phyloP scores from a whole-genome alignment of 2,329 filamentous ascomycete species.

The Epichloe hybrida region DNA sequence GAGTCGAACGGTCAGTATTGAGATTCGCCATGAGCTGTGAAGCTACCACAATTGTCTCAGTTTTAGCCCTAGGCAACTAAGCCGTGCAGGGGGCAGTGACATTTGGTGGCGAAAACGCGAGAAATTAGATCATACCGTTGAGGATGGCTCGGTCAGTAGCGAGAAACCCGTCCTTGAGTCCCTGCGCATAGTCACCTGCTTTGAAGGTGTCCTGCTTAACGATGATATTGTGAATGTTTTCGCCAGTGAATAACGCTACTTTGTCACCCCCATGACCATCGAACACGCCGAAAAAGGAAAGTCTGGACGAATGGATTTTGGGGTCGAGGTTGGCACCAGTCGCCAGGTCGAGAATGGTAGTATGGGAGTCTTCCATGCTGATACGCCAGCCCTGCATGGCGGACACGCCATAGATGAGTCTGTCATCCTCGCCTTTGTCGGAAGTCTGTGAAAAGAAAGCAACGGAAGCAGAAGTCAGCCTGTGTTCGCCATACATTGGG shows the following conservation, averaged over 20 bases:
- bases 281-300: conserved; percentile 96
- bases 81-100: not conserved
- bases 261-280: conserved; percentile 97
- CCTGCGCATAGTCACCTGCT: conserved; percentile 82
- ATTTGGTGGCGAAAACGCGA: not conserved
- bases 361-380: conserved; percentile 98
- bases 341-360: conserved; percentile 67
- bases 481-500: not conserved
- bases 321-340: conserved; percentile 43
- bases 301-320: conserved; percentile 54
- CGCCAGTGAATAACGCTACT: conserved; percentile 83
- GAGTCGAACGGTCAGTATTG: conserved; percentile 3
- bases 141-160: conserved; percentile 93
- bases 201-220: conserved; percentile 91
- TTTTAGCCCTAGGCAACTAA: not conserved
- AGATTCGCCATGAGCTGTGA: not conserved
- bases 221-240: conserved; percentile 87
- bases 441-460: conserved; percentile 49
- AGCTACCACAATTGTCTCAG: not conserved
- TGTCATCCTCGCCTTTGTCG: conserved; percentile 80
- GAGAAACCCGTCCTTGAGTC: conserved; percentile 91
- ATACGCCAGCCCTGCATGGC: conserved; percentile 99
- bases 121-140: conserved; percentile 50
- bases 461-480: conserved; percentile 13
- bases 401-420: conserved; percentile 84